These are phyloP conservation scores for Drechslerella coelobrocha DNA, from an alignment of 2,329 filamentous ascomycete genomes.

Conservation along the genomic window DNA sequence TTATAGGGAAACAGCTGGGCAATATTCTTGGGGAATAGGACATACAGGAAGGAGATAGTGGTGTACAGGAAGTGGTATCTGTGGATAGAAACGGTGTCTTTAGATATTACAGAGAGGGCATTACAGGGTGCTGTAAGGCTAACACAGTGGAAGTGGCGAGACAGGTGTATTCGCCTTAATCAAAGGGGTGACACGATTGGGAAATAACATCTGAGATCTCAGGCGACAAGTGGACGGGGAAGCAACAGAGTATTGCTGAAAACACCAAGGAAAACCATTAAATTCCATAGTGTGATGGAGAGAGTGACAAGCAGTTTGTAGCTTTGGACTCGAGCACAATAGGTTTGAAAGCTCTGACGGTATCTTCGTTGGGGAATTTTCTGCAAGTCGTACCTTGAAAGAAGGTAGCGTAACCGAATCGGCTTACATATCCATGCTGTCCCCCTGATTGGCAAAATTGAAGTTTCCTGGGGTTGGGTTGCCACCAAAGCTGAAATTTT, in stretches of 20 bases:
- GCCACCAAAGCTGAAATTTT: slow-evolving; percentile 78
- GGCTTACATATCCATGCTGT: slow-evolving; percentile 76
- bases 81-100: slow-evolving; percentile 28
- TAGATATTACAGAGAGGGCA: slow-evolving; percentile 48
- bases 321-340: neutral
- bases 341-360: neutral
- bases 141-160: slow-evolving; percentile 27
- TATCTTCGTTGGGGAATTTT: neutral
- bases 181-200: slow-evolving; percentile 36
- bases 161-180: slow-evolving; percentile 9
- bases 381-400: slow-evolving; percentile 1
- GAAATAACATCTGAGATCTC: slow-evolving; percentile 35
- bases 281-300: slow-evolving; percentile 37
- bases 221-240: slow-evolving; percentile 30
- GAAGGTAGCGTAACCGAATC: neutral
- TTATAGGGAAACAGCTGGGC: slow-evolving; percentile 16
- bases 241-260: slow-evolving; percentile 39
- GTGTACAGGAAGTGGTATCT: slow-evolving; percentile 50
- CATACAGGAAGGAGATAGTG: slow-evolving; percentile 49
- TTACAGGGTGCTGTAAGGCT: slow-evolving; percentile 48
- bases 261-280: slow-evolving; percentile 48
- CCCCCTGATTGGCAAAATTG: slow-evolving; percentile 84
- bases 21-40: slow-evolving; percentile 17
- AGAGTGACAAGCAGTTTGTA: slow-evolving; percentile 10
- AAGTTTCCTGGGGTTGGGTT: slow-evolving; percentile 74